phyloP scores from a whole-genome alignment of 441 rosid genomes.

The Erodium chrysanthum region DNA sequence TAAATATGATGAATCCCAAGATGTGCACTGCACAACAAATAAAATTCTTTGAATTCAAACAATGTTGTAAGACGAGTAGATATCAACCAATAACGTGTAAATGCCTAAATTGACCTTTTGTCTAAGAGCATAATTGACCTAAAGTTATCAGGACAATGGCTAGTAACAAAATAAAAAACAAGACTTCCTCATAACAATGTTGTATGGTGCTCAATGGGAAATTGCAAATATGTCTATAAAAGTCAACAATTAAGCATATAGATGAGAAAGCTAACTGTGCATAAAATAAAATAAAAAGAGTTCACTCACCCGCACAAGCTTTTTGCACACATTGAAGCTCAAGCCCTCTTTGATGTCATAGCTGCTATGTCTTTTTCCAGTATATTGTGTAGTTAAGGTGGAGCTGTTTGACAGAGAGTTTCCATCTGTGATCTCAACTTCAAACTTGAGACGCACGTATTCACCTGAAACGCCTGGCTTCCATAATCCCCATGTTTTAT shows the following conservation, averaged over 20 bases:
- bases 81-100: too few species aligned
- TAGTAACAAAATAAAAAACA: too few species aligned
- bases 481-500: constrained; percentile 33
- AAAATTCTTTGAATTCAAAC: too few species aligned
- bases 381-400: constrained; percentile 19
- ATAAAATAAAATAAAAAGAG: constrained; percentile 1
- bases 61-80: too few species aligned
- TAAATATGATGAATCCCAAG: too few species aligned
- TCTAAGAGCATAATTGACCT: too few species aligned
- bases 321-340: constrained; percentile 56
- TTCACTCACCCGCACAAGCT: constrained; percentile 54
- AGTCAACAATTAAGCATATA: background rate
- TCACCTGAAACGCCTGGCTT: constrained; percentile 31
- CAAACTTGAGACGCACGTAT: constrained; percentile 39
- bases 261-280: background rate
- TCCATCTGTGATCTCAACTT: constrained; percentile 42
- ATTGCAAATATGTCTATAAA: background rate
- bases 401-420: constrained; percentile 27
- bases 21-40: too few species aligned
- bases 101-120: too few species aligned
- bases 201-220: background rate
- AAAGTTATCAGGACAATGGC: too few species aligned
- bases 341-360: constrained; percentile 42
- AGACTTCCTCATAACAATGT: background rate
- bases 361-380: constrained; percentile 27